phyloP scores from a whole-genome alignment of 345 rosid genomes.

The Populus deltoides region DNA sequence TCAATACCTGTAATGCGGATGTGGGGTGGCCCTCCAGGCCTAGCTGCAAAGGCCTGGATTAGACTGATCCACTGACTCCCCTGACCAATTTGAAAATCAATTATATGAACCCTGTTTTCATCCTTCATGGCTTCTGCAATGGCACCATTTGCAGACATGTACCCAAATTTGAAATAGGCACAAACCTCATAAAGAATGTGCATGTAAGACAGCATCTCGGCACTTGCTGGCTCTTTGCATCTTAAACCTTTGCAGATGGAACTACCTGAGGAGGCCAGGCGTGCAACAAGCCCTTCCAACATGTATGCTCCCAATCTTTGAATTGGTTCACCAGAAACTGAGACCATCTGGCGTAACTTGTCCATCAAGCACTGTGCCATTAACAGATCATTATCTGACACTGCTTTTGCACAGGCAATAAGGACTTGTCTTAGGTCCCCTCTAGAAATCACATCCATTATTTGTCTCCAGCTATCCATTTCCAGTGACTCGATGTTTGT shows the following conservation, averaged over 20 bases:
- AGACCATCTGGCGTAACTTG: constrained; percentile 67
- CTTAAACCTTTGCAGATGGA: constrained; percentile 65
- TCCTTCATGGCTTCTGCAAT: constrained; percentile 95
- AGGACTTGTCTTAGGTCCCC: constrained; percentile 64
- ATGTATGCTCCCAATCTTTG: constrained; percentile 91
- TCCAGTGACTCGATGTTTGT: constrained; percentile 18
- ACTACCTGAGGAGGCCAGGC: constrained; percentile 74
- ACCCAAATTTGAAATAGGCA: constrained; percentile 88
- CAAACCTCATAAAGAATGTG: constrained; percentile 80
- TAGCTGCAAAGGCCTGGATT: constrained; percentile 91
- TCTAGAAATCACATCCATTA: constrained; percentile 49
- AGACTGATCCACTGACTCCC: constrained; percentile 90
- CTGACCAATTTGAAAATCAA: constrained; percentile 86
- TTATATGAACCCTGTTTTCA: constrained; percentile 72
- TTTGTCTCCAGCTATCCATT: constrained; percentile 48
- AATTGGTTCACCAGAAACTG: constrained; percentile 94
- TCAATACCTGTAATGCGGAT: constrained; percentile 77
- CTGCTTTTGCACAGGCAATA: constrained; percentile 68
- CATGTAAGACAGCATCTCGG: constrained; percentile 71
- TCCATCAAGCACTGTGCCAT: constrained; percentile 70
- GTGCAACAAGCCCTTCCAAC: constrained; percentile 92
- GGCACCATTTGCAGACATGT: constrained; percentile 96
- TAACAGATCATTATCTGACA: constrained; percentile 63
- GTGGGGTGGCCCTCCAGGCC: constrained; percentile 83
- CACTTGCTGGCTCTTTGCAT: constrained; percentile 69